Percentiles rank a stretch among this genome's conserved stretches.
These are phyloP conservation scores for Turnera subulata DNA, from an alignment of 345 rosid species.

Conservation along the genomic window DNA sequence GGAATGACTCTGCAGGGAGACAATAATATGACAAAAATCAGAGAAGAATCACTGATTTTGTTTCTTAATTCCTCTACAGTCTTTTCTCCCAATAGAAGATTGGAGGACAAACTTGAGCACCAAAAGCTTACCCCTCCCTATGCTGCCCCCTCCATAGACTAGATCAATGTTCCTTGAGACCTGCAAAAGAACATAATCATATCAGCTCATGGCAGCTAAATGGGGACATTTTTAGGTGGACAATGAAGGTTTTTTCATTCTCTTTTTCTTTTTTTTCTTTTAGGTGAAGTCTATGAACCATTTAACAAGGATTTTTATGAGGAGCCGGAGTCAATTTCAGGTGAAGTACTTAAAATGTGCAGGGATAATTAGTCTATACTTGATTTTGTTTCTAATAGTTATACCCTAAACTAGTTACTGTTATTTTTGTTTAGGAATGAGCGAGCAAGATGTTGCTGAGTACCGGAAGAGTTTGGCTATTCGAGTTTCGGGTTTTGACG, in stretches of 20 bases:
- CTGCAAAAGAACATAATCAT: conserved; percentile 37
- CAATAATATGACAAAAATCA: conserved; percentile 67
- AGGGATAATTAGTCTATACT: neutral
- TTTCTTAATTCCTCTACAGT: conserved; percentile 15
- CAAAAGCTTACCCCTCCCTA: conserved; percentile 85
- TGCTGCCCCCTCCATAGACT: conserved; percentile 99
- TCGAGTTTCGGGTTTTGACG: conserved; percentile 94
- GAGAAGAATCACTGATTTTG: conserved; percentile 23
- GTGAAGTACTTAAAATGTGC: conserved; percentile 30
- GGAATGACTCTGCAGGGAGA: conserved; percentile 92
- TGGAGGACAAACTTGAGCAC: neutral
- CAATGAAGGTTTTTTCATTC: conserved; percentile 11
- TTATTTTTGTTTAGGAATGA: conserved; percentile 49
- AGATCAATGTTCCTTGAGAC: conserved; percentile 95
- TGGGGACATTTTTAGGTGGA: neutral
- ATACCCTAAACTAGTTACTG: neutral
- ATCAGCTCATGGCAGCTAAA: conserved; percentile 14
- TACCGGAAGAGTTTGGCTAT: conserved; percentile 65
- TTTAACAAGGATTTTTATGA: conserved; percentile 92
- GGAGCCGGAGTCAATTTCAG: conserved; percentile 66
- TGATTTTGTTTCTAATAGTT: neutral
- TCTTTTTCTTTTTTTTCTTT: too few relatives aligned
- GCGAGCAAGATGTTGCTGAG: conserved; percentile 69
- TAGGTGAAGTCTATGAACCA: too few relatives aligned
- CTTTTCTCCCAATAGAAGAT: neutral